Evolutionary conservation across 495 filamentous ascomycete genomes (phyloP), one percentile per base, ranked within the genome.

Genomic region (Penicillium cosmopolitanum): DNA sequence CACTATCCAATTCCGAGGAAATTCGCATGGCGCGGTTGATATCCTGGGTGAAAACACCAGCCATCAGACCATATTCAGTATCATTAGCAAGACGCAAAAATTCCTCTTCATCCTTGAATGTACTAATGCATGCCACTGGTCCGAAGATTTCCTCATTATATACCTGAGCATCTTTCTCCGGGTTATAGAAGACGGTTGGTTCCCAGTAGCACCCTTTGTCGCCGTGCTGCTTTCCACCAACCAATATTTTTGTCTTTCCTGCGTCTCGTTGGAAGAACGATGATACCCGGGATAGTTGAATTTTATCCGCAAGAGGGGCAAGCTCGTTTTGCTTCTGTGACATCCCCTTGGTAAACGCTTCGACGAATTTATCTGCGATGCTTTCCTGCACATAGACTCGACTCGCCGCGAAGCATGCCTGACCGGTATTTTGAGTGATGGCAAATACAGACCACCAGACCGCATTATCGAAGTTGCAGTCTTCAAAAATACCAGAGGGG

Each of bases 121-220:
- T 93, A 73, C 87, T 81, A 65, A 96, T 88, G 51, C 88, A 84
- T 75, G 87, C 90, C 48, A 96, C 91, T 46, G 91, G 91, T 59
- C 91, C 91, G 72, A 96, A 96, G 73, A 96, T 93, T 76, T 96
- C 91, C 72, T 96, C 91, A 78, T 90, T 84, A 83, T 92, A 87
- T 71, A 96, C 92, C 84, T 92, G 91, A 87, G 94, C 93, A 72
- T 92, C 80, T 53, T 83, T 75, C 21, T 75, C 83, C 47, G 93
- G 89, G 70, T 89, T 83, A 71, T 82, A 85, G 84, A 95, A 94
- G 73, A 95, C 93, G 58, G 92, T 95, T 11, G 91, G 91, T 80
- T 93, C 80, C 76, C 95, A 93, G 77, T 92, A 96, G 82, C 88
- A 93, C 67, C 91, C 91, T 72, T 90, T 80, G 51, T 71, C 71